Base-by-base conservation (phyloP, 2,329 filamentous ascomycete species). In the Colletotrichum scovillei region DNA sequence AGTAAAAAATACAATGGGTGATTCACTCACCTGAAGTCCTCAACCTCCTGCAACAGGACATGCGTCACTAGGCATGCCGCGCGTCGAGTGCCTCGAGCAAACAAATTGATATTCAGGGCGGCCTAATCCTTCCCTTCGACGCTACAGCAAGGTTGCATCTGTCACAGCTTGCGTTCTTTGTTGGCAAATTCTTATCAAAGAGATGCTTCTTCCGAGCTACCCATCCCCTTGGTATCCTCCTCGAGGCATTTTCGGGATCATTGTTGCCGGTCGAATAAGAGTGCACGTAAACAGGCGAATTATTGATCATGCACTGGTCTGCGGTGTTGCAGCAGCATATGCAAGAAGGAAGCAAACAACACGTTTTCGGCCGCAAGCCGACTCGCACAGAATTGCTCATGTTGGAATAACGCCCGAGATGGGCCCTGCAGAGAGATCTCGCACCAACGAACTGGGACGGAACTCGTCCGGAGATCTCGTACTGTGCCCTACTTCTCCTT, bases 271-370 rank as follows among this genome's bases (percentile, higher is more conserved):
- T 32, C 19, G 56, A 42, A 46, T 28, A 26, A 62, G 5, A 16
- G n/a, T 22, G 1, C 42, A 35, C 22, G 22, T 46, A 35, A 38
- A 11, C 22, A 26, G 4, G 12, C 2, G 11, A 19, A n/a, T 1
- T n/a, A 4, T 12, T 16, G n/a, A 14, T 9, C n/a, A 19, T 6
- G 11, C 28, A n/a, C 14, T 5, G n/a, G n/a, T 24, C n/a, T 11
- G n/a, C 3, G 62, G n/a, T 22, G 2, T 28, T 28, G 46, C n/a
- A 35, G 28, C 11, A 11, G 42, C 9, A 9, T 63, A 53, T 22
- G 35, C 63, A 32, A 24, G 11, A 63, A 59, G 46, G 24, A 57
- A 72, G 58, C 58, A 72, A 72, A 63, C 57, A 59, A 30, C 53
- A 64, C 59, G 59, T 63, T 62, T 63, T 32, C 57, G 24, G 24